phyloP scores from a whole-genome alignment of 2,329 filamentous ascomycete species.

The Zymoseptoria ardabiliae region DNA sequence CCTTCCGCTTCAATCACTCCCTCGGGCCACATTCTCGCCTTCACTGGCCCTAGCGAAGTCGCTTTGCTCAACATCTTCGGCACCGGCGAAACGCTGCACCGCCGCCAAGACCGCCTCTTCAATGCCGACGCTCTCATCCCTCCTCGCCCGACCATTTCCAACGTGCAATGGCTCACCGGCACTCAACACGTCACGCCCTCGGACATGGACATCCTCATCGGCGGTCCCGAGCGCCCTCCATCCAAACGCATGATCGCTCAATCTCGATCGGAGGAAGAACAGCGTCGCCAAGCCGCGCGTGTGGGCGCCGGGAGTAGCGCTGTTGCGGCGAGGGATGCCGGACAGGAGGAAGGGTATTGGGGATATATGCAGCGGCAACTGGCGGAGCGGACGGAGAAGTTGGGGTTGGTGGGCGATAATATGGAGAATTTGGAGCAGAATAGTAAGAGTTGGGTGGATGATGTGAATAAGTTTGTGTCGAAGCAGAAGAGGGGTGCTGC shows the following conservation, averaged over 20 bases:
- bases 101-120: slow-evolving; percentile 62
- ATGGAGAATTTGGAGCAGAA: slow-evolving; percentile 77
- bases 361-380: slow-evolving; percentile 81
- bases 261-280: slow-evolving; percentile 64
- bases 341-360: slow-evolving; percentile 55
- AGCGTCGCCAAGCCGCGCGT: slow-evolving; percentile 35
- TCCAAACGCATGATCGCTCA: slow-evolving; percentile 84
- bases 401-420: slow-evolving; percentile 73
- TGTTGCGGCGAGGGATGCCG: slow-evolving; percentile 10
- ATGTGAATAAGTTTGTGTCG: slow-evolving; percentile 77
- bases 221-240: slow-evolving; percentile 77
- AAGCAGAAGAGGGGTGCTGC: slow-evolving; percentile 83
- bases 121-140: slow-evolving; percentile 70
- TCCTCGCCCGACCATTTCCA: slow-evolving; percentile 84
- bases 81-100: slow-evolving; percentile 53
- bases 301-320: slow-evolving; percentile 30
- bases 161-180: slow-evolving; percentile 91
- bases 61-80: slow-evolving; percentile 81
- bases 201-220: slow-evolving; percentile 85
- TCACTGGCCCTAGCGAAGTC: slow-evolving; percentile 82
- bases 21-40: slow-evolving; percentile 77
- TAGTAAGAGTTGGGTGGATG: slow-evolving; percentile 76
- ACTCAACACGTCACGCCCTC: slow-evolving; percentile 82
- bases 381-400: slow-evolving; percentile 81
- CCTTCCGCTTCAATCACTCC: slow-evolving; percentile 62